Base-by-base conservation (phyloP, 129 eudicot genomes). In the Cynara cardunculus region DNA sequence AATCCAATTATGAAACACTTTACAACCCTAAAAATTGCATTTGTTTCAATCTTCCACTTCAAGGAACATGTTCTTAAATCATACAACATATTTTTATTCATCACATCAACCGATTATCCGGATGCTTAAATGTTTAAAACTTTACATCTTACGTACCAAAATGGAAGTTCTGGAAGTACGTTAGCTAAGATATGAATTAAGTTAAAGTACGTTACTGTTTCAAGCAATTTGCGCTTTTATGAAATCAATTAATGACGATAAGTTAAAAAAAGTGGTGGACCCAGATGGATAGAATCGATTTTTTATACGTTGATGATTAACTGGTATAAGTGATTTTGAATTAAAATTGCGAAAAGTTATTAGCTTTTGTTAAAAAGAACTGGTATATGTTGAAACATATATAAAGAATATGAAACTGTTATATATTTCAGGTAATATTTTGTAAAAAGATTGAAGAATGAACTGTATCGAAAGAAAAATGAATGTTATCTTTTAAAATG, bases 21-120 rank as follows among this genome's bases (percentile, higher is more conserved):
- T 83, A 83, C 86, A 83, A 72, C 86, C 82, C 68, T 62, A 83
- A 83, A 77, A 71, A 19, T 82, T 72, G 82, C 79, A 77, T 71
- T 77, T 77, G 82, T 83, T 69, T 82, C 82, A 78, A 83, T 83
- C 86, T 83, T 83, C 86, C 82, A 77, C 86, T 83, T 77, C 86
- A 83, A 83, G 79, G 82, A 77, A 83, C 82, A 71, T 77, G 86
- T 83, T 83, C 86, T 77, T 61, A 2, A 10, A 56, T 39, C 1
- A 77, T 37, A 72, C 18, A 69, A 16, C 49, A n/a, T n/a, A n/a
- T n/a, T n/a, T n/a, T n/a, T n/a, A n/a, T n/a, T n/a, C n/a, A n/a
- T n/a, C n/a, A n/a, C n/a, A n/a, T n/a, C n/a, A n/a, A n/a, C n/a
- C n/a, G n/a, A n/a, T n/a, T n/a, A n/a, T n/a, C n/a, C n/a, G n/a